These are phyloP conservation scores for Colletotrichum sojae DNA, from an alignment of 2,329 filamentous ascomycete genomes.

Conservation along the genomic window DNA sequence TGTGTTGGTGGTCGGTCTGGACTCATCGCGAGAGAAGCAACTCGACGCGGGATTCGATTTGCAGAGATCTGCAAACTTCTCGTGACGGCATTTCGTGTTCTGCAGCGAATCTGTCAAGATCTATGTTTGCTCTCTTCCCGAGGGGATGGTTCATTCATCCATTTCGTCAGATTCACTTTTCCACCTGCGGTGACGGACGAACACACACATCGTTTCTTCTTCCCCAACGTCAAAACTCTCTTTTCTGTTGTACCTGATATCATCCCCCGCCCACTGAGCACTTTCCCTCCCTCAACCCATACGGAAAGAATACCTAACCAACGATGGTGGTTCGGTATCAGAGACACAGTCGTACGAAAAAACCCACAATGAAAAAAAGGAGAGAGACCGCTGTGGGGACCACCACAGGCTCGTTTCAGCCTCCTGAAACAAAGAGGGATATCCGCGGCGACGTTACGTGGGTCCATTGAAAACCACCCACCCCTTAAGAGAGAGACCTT, in stretches of 20 bases:
- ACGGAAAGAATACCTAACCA: not conserved
- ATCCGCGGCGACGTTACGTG: conserved; percentile 1
- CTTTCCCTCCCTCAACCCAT: no score
- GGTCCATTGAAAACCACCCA: conserved; percentile 11
- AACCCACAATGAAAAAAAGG: not conserved
- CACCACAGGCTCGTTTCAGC: conserved; percentile 25
- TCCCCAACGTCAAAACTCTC: not conserved
- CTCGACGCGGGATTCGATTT: conserved; percentile 27
- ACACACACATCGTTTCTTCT: not conserved
- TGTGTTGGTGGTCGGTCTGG: not conserved
- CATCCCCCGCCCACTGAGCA: no score
- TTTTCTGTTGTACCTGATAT: not conserved
- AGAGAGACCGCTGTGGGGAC: not conserved
- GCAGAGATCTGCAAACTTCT: conserved; percentile 30
- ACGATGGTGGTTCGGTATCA: not conserved
- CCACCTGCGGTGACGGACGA: not conserved
- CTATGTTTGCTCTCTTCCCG: not conserved
- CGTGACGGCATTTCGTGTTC: not conserved
- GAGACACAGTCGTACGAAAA: not conserved
- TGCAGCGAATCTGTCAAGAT: not conserved
- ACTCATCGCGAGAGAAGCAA: not conserved
- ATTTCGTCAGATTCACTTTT: not conserved
- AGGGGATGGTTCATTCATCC: not conserved
- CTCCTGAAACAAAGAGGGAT: conserved; percentile 40
- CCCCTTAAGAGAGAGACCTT: not conserved